Percentiles rank a stretch among this genome's conserved stretches.
Conservation (phyloP, 768 basidiomycete genomes). For the Hypsizygus marmoreus region DNA sequence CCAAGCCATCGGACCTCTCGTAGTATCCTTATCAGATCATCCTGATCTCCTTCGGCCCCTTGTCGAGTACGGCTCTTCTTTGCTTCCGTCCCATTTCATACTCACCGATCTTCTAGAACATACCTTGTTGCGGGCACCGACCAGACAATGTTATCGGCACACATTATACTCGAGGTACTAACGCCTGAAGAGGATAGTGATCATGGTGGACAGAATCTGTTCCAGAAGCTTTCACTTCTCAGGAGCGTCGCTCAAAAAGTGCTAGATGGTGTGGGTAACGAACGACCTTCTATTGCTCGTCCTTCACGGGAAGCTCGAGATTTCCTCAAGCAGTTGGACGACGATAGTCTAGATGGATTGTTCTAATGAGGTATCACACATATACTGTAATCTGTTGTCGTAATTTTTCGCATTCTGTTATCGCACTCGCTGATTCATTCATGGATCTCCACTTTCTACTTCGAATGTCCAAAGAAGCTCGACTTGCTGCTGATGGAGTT, state of each 20-base stretch:
- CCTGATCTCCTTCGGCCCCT: conserved; percentile 65
- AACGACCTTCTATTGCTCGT: conserved; percentile 70
- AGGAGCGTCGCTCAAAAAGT: conserved; percentile 73
- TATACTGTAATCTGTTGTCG: conserved; percentile 4
- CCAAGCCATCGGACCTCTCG: conserved; percentile 61
- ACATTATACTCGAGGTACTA: conserved; percentile 60
- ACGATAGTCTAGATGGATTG: conserved; percentile 45
- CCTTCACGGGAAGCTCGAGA: conserved; percentile 87
- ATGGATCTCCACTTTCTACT: too few species aligned
- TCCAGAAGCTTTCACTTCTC: conserved; percentile 65
- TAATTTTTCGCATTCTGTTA: background rate
- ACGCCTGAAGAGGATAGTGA: conserved; percentile 49
- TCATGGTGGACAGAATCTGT: conserved; percentile 44
- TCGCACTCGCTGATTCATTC: background rate
- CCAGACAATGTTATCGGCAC: conserved; percentile 61
- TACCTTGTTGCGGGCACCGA: conserved; percentile 71
- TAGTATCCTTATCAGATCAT: conserved; percentile 63
- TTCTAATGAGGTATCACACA: conserved; percentile 34
- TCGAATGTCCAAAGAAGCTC: too few species aligned
- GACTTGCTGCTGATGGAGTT: too few species aligned
- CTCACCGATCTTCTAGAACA: conserved; percentile 37
- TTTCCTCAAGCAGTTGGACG: conserved; percentile 50
- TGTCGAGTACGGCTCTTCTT: conserved; percentile 54
- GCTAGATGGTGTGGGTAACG: conserved; percentile 65
- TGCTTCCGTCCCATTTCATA: conserved; percentile 5